Evolutionary conservation across 768 basidiomycete genomes (phyloP).

Genomic region (Naganishia onofrii): DNA sequence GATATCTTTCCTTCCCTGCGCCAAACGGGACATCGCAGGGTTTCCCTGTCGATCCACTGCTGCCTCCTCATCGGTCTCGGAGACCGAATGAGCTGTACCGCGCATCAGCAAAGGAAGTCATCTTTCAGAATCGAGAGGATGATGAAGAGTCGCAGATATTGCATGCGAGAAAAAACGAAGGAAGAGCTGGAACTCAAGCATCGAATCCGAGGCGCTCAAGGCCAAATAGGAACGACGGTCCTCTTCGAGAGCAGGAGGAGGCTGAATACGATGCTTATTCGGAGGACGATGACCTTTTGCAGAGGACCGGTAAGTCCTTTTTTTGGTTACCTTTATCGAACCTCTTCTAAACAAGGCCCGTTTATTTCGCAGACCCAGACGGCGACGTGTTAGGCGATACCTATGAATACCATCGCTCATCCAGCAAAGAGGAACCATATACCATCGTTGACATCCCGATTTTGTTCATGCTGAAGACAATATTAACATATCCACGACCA

Average conservation of each 20-base stretch:
- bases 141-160: conserved; percentile 16
- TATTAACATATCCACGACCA: conserved; percentile 12
- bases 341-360: not conserved
- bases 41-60: conserved; percentile 10
- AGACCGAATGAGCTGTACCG: not conserved
- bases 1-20: conserved; percentile 16
- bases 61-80: conserved; percentile 1
- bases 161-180: not conserved
- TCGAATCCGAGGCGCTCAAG: not conserved
- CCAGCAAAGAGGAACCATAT: conserved; percentile 7
- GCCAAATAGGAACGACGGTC: not conserved
- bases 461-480: conserved; percentile 11
- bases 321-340: not conserved
- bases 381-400: not conserved
- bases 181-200: not conserved
- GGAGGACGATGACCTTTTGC: conserved; percentile 11
- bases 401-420: not conserved
- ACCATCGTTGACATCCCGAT: conserved; percentile 23
- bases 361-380: not conserved
- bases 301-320: conserved; percentile 4
- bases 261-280: conserved; percentile 1
- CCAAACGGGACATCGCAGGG: not conserved
- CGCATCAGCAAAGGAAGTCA: conserved; percentile 6
- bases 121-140: conserved; percentile 16
- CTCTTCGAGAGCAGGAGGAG: not conserved